Conservation (phyloP, 305 asterid genomes). For the Rubia balearica region DNA sequence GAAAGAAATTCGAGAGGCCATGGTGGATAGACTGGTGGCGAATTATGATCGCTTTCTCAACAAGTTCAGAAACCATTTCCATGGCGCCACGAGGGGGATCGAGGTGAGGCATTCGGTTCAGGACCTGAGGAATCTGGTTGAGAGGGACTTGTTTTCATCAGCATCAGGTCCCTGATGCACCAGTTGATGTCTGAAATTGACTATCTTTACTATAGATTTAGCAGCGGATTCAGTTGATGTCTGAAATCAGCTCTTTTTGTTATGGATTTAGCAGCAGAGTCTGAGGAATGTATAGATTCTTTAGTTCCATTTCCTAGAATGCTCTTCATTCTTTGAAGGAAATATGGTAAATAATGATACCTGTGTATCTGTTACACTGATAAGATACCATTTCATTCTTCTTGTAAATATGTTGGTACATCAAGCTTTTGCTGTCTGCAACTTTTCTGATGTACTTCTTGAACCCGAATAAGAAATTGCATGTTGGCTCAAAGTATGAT, state of each 20-base stretch:
- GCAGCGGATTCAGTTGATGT: neutral
- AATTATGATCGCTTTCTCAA: conserved; percentile 31
- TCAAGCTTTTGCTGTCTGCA: too few relatives aligned
- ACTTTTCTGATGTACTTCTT: too few relatives aligned
- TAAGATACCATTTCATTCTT: neutral
- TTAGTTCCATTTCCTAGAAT: neutral
- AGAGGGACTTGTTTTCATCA: conserved; percentile 26
- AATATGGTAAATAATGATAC: neutral
- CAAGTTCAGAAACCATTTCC: conserved; percentile 22
- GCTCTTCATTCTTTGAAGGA: neutral
- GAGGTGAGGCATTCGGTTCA: conserved; percentile 31
- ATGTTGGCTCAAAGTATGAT: too few relatives aligned
- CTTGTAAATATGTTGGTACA: too few relatives aligned
- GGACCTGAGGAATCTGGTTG: conserved; percentile 32
- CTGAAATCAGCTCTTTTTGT: neutral
- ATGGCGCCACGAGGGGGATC: conserved; percentile 14
- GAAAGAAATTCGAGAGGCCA: conserved; percentile 26
- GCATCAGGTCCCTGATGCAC: neutral
- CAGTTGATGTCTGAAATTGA: neutral
- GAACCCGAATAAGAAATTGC: too few relatives aligned
- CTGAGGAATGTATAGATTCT: neutral
- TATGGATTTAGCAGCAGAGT: neutral
- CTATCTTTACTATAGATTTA: neutral
- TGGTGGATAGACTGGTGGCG: conserved; percentile 28
- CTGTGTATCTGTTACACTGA: neutral